Evolutionary conservation across 805 yeast species (phyloP).

Genomic region (Yarrowia divulgata): DNA sequence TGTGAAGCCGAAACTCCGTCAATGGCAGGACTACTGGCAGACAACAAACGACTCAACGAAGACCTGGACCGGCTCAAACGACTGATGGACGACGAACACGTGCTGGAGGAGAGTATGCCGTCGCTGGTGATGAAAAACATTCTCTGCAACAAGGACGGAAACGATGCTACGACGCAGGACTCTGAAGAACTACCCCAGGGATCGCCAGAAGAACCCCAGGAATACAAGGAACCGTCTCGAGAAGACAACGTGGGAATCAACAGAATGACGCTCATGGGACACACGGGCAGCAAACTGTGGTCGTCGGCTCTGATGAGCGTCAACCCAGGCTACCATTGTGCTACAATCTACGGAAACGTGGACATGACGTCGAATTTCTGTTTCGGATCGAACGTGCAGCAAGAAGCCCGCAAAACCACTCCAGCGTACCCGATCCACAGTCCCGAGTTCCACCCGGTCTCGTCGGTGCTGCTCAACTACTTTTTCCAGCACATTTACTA

Average conservation of each 20-base stretch:
- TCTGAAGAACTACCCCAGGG: not conserved
- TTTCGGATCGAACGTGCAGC: constrained; percentile 9
- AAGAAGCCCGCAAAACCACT: not conserved
- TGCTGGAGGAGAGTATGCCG: constrained; percentile 35
- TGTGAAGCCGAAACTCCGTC: constrained; percentile 14
- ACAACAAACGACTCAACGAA: constrained; percentile 26
- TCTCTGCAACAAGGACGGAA: not conserved
- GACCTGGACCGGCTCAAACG: constrained; percentile 31
- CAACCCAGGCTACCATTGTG: constrained; percentile 38
- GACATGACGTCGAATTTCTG: constrained; percentile 30
- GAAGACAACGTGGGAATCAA: constrained; percentile 26
- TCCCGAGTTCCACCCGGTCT: constrained; percentile 30
- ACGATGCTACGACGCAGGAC: not conserved
- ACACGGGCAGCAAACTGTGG: constrained; percentile 27
- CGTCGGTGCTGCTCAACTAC: constrained; percentile 26
- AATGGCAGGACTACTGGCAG: constrained; percentile 22
- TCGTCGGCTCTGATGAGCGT: constrained; percentile 19
- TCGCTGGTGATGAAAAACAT: constrained; percentile 29
- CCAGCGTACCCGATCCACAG: constrained; percentile 15
- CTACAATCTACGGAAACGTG: constrained; percentile 19
- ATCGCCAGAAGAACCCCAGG: constrained; percentile 22
- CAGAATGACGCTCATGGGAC: constrained; percentile 22
- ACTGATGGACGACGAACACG: constrained; percentile 30
- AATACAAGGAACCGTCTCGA: constrained; percentile 7
- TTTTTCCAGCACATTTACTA: constrained; percentile 37